Conservation (phyloP, 345 rosid genomes). For the Crucihimalaya himalaica region DNA sequence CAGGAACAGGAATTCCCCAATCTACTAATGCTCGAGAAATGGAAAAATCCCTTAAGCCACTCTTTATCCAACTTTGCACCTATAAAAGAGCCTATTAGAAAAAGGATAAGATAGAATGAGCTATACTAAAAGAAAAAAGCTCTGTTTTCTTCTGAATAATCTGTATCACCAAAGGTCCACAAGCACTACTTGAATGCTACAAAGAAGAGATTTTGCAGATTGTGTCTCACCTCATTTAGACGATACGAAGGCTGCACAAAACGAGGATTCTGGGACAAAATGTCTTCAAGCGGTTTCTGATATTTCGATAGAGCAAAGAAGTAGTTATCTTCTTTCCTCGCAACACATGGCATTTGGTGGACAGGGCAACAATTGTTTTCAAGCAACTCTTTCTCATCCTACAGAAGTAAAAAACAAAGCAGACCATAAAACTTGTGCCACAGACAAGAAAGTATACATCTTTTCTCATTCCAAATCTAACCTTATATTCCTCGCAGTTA, state of each 20-base stretch:
- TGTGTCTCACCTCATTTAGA: constrained; percentile 67
- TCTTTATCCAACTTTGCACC: constrained; percentile 93
- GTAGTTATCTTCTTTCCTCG: constrained; percentile 85
- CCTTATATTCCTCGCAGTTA: constrained; percentile 98
- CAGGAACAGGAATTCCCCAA: constrained; percentile 97
- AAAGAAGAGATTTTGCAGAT: constrained; percentile 2
- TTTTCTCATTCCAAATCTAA: constrained; percentile 20
- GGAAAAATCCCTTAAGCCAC: constrained; percentile 91
- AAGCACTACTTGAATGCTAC: constrained; percentile 21
- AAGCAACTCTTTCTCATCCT: constrained; percentile 95
- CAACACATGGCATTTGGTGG: constrained; percentile 79
- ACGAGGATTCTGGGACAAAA: constrained; percentile 59
- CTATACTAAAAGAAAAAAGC: background rate
- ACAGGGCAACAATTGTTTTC: constrained; percentile 75
- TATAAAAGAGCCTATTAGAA: constrained; percentile 40
- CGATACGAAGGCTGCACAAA: constrained; percentile 94
- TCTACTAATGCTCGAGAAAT: constrained; percentile 94
- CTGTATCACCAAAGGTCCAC: constrained; percentile 17
- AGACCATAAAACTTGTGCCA: constrained; percentile 20
- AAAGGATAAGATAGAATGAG: constrained; percentile 11
- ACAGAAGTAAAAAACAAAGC: constrained; percentile 25
- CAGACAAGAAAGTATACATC: constrained; percentile 4
- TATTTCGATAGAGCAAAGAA: constrained; percentile 92
- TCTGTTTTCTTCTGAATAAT: background rate
- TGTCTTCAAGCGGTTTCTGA: constrained; percentile 76